Conservation (phyloP, 768 basidiomycete species). For the Podaxis sp. region DNA sequence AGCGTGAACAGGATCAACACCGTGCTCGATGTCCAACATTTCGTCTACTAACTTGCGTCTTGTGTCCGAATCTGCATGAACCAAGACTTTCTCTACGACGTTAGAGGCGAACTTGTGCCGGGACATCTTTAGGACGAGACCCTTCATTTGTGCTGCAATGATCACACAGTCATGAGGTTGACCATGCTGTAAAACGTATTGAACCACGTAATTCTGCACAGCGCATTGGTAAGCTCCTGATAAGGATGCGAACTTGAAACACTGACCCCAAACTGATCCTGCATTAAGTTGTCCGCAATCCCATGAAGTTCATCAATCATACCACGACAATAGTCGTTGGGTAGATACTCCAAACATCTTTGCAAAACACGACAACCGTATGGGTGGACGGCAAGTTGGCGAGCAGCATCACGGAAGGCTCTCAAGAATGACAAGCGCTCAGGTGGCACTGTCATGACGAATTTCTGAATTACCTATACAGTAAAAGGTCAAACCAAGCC, state of each 20-base stretch:
- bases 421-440: slow-evolving; percentile 77
- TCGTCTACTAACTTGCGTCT: slow-evolving; percentile 78
- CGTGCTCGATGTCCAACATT: slow-evolving; percentile 56
- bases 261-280: slow-evolving; percentile 88
- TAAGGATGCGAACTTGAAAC: background rate
- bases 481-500: slow-evolving; percentile 11
- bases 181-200: slow-evolving; percentile 88
- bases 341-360: slow-evolving; percentile 84
- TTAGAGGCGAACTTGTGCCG: slow-evolving; percentile 95
- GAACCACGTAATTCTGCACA: slow-evolving; percentile 88
- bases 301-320: slow-evolving; percentile 84
- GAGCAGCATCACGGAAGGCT: slow-evolving; percentile 75
- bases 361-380: slow-evolving; percentile 96
- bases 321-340: slow-evolving; percentile 61
- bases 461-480: slow-evolving; percentile 78
- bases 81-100: slow-evolving; percentile 89
- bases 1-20: slow-evolving; percentile 65
- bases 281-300: slow-evolving; percentile 71
- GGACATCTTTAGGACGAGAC: slow-evolving; percentile 77
- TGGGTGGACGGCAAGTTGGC: slow-evolving; percentile 81
- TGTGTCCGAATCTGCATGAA: slow-evolving; percentile 61
- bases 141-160: slow-evolving; percentile 69
- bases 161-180: slow-evolving; percentile 62
- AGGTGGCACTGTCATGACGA: slow-evolving; percentile 77
- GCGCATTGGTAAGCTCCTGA: background rate